Evolutionary conservation across 2,329 filamentous ascomycete species (phyloP).

Genomic region (Cordyceps cicadae): DNA sequence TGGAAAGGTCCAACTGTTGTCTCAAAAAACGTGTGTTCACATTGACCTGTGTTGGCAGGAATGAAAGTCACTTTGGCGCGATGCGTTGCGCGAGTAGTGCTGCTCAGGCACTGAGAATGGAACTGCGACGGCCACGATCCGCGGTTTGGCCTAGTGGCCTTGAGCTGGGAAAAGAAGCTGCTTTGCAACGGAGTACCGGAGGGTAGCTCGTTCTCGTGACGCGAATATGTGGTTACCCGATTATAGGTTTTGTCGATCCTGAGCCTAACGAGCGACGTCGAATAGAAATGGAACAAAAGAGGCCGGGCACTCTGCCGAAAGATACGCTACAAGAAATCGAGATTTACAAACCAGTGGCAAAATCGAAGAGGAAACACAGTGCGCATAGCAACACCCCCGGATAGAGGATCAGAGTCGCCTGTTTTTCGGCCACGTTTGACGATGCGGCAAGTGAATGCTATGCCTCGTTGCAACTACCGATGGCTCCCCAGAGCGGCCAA

Average conservation of each 20-base stretch:
- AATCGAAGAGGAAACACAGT: background rate
- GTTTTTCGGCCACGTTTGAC: too few relatives aligned
- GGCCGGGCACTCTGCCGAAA: background rate
- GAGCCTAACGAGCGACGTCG: background rate
- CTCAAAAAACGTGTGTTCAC: background rate
- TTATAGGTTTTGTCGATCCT: background rate
- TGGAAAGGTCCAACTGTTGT: background rate
- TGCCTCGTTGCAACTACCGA: too few relatives aligned
- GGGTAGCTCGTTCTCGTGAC: background rate
- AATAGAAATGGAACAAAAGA: background rate
- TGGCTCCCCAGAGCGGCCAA: too few relatives aligned
- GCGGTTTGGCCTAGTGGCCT: too few relatives aligned
- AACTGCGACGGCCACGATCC: background rate
- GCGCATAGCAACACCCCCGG: background rate
- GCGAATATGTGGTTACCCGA: background rate
- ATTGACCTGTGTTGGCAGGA: background rate
- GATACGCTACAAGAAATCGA: background rate
- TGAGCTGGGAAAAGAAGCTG: background rate
- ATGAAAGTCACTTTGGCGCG: background rate
- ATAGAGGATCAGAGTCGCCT: too few relatives aligned
- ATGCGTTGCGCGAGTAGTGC: background rate
- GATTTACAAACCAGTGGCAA: background rate
- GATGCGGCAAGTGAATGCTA: too few relatives aligned
- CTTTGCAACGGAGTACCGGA: background rate
- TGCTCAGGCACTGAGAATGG: background rate